phyloP scores from a whole-genome alignment of 305 asterid genomes.

The Andrographis paniculata region DNA sequence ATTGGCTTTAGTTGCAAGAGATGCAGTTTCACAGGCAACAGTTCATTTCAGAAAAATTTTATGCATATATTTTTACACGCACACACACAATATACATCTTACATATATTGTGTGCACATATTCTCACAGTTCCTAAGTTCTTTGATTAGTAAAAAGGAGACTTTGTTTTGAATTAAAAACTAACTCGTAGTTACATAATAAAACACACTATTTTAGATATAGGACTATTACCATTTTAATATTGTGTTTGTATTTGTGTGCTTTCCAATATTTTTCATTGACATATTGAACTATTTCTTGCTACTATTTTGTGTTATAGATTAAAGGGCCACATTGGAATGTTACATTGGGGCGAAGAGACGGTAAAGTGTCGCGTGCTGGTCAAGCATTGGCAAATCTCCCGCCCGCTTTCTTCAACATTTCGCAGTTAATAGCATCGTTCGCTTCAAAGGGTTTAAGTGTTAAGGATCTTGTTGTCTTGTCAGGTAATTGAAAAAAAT shows the following conservation, averaged over 20 bases:
- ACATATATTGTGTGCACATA: too few species aligned
- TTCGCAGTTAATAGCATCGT: slow-evolving; percentile 35
- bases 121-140: too few species aligned
- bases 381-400: slow-evolving; percentile 35
- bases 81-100: background rate
- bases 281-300: background rate
- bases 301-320: slow-evolving; percentile 15
- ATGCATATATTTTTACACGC: background rate
- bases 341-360: slow-evolving; percentile 68
- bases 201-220: too few species aligned
- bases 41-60: background rate
- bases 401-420: slow-evolving; percentile 48
- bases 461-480: slow-evolving; percentile 53
- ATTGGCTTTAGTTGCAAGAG: slow-evolving; percentile 29
- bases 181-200: too few species aligned
- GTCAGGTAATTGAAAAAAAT: slow-evolving; percentile 33
- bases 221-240: too few species aligned
- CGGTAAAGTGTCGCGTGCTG: slow-evolving; percentile 40
- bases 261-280: background rate
- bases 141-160: too few species aligned
- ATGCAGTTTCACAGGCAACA: slow-evolving; percentile 15
- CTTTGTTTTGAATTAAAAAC: too few species aligned
- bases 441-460: slow-evolving; percentile 41
- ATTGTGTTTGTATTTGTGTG: too few species aligned
- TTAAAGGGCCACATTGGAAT: slow-evolving; percentile 55